These are phyloP conservation scores for Elaphomyces granulatus DNA, from an alignment of 495 filamentous ascomycete species.

Conservation along the genomic window DNA sequence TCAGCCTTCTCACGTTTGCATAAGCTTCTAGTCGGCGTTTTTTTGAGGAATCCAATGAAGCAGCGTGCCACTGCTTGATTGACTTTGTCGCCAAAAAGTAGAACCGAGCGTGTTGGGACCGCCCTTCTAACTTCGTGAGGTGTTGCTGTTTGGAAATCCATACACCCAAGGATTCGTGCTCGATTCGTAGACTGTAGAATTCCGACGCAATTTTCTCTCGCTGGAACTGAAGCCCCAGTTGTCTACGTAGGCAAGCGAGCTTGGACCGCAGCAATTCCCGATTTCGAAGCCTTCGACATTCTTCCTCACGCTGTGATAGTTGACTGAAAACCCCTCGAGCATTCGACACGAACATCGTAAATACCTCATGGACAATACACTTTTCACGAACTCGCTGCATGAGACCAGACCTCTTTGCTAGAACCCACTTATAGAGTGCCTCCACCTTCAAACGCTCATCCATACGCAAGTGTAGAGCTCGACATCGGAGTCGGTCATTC, in stretches of 20 bases:
- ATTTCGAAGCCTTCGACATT: slow-evolving; percentile 21
- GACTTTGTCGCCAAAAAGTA: slow-evolving; percentile 42
- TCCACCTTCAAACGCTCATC: slow-evolving; percentile 45
- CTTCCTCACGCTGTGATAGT: slow-evolving; percentile 23
- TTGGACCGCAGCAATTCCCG: slow-evolving; percentile 22
- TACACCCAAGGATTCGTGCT: slow-evolving; percentile 32
- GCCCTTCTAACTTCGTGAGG: slow-evolving; percentile 33
- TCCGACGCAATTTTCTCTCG: slow-evolving; percentile 37
- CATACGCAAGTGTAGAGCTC: slow-evolving; percentile 37
- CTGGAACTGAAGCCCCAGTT: slow-evolving; percentile 27
- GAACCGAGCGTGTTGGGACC: slow-evolving; percentile 42
- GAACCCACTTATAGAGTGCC: slow-evolving; percentile 49
- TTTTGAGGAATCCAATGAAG: slow-evolving; percentile 34
- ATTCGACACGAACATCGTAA: slow-evolving; percentile 29
- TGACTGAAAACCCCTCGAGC: slow-evolving; percentile 25
- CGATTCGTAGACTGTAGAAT: slow-evolving; percentile 37
- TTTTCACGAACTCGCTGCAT: slow-evolving; percentile 39
- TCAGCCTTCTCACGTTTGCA: slow-evolving; percentile 37
- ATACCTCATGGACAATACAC: slow-evolving; percentile 31
- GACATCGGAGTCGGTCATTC: slow-evolving; percentile 49
- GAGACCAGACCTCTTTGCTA: slow-evolving; percentile 39
- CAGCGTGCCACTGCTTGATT: slow-evolving; percentile 42
- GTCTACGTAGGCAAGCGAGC: slow-evolving; percentile 31
- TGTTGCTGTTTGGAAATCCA: slow-evolving; percentile 34
- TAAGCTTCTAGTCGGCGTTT: slow-evolving; percentile 46